Conservation (phyloP, 169 alveolate species). For the Cryptosporidium viatorum region DNA sequence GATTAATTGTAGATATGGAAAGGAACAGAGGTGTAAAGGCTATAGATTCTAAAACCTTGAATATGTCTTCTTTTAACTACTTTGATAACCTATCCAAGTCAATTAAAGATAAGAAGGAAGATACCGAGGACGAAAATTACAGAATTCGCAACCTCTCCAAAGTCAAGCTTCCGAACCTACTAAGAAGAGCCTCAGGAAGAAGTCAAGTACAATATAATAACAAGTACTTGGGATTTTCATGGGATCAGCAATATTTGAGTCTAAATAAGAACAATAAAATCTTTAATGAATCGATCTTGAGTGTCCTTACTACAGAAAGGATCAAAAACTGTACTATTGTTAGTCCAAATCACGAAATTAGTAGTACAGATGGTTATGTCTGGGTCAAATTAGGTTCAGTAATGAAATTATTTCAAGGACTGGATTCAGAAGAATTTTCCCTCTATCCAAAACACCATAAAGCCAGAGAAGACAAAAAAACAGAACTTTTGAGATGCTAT, state of each 20-base stretch:
- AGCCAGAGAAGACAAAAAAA: neutral
- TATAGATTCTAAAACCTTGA: neutral
- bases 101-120: neutral
- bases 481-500: slow-evolving; percentile 8
- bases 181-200: slow-evolving; percentile 24
- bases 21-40: neutral
- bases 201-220: slow-evolving; percentile 11
- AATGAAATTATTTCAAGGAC: slow-evolving; percentile 52
- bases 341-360: neutral
- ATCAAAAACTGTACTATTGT: slow-evolving; percentile 14
- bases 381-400: slow-evolving; percentile 29
- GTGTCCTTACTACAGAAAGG: slow-evolving; percentile 63
- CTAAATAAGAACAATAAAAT: slow-evolving; percentile 18
- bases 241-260: slow-evolving; percentile 68
- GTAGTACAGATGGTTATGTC: neutral
- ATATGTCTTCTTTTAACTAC: neutral
- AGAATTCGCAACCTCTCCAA: neutral
- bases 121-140: neutral
- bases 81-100: neutral
- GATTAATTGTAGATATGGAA: neutral
- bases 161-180: slow-evolving; percentile 17
- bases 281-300: slow-evolving; percentile 41
- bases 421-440: slow-evolving; percentile 40
- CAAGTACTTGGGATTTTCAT: slow-evolving; percentile 15
- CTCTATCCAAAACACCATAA: slow-evolving; percentile 7